Percentiles rank a stretch among this genome's conserved stretches.
Conservation (phyloP, 225 moss, liverwort and hornwort species). For the Marchantia polymorpha region DNA sequence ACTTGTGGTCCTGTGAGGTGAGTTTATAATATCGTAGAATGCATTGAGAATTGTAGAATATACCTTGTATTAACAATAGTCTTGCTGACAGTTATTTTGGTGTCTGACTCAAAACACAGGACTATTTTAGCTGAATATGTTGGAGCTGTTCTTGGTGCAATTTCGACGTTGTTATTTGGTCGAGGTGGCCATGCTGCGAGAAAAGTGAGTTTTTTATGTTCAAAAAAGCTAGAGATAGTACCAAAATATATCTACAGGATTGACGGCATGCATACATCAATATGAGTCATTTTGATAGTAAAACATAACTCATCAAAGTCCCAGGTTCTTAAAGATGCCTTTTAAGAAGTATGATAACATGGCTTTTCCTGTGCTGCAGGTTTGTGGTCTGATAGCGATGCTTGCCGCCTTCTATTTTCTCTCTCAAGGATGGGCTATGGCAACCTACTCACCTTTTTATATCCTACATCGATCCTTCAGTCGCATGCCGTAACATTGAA, state of each 20-base stretch:
- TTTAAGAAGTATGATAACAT: not conserved
- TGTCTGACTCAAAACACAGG: constrained; percentile 45
- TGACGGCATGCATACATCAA: not conserved
- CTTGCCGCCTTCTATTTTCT: constrained; percentile 86
- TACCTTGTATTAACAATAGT: not conserved
- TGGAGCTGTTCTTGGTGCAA: constrained; percentile 84
- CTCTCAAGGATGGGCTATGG: constrained; percentile 99
- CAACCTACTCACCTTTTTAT: constrained; percentile 94
- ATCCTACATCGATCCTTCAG: constrained; percentile 47
- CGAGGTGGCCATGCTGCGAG: constrained; percentile 70
- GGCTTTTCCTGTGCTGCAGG: constrained; percentile 36
- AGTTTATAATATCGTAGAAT: not conserved
- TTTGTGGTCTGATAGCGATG: constrained; percentile 83
- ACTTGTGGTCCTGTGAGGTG: constrained; percentile 93
- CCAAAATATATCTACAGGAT: not conserved
- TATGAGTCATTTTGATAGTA: not conserved
- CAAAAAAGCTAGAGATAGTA: not conserved
- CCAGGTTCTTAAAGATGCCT: not conserved
- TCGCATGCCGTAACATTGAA: too few species aligned
- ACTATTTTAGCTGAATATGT: constrained; percentile 87
- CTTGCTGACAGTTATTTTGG: not conserved
- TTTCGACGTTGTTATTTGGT: constrained; percentile 82
- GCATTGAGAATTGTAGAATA: not conserved
- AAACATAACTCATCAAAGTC: not conserved
- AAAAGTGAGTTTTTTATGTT: constrained; percentile 45